Base-by-base conservation (phyloP, 2,329 filamentous ascomycete species). In the Venturia asperata region DNA sequence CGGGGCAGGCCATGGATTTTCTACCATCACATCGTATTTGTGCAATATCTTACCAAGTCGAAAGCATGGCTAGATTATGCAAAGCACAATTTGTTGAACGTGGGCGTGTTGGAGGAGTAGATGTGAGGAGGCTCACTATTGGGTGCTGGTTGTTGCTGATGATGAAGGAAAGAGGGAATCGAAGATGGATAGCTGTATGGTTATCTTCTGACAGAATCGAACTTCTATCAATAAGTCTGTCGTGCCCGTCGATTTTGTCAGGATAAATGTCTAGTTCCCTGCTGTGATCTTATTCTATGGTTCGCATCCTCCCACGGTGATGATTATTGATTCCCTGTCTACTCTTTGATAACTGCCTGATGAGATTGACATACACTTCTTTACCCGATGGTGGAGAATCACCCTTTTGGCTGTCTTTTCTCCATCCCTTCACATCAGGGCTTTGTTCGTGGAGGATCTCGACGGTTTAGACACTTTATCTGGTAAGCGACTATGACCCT, bases 161-260 rank as follows among this genome's bases (percentile, higher is more conserved):
- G 47, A 19, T n/a, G 52, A 58, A 41, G 39, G 30, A 1, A n/a
- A 58, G 52, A 58, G 52, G 30, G 27, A 6, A 58, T 37, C 17
- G 24, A 52, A 52, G 52, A 58, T 37, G 30, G 52, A 58, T 58
- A 37, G 52, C 52, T 58, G 19, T 58, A 58, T 58, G 52, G 3
- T 37, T 58, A 37, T 58, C 52, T 58, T 34, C 6, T 34, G 30
- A 34, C 37, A 58, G 52, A 37, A 58, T n/a, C 9, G 52, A 58
- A 58, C 9, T 58, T 37, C 37, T 58, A 41, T 37, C 52, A 19
- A 58, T 30, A 58, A 58, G 5, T 21, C 7, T 19, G 30, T 34
- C n/a, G 30, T 34, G 27, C 17, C 27, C 37, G 3, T 15, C 15
- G 13, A 34, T 34, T 1, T 45, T n/a, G 13, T 45, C 17, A n/a